Percentiles rank a stretch among this genome's conserved stretches.
Evolutionary conservation across 139 green algal species (phyloP).

Genomic region (Nannochloris sp.): DNA sequence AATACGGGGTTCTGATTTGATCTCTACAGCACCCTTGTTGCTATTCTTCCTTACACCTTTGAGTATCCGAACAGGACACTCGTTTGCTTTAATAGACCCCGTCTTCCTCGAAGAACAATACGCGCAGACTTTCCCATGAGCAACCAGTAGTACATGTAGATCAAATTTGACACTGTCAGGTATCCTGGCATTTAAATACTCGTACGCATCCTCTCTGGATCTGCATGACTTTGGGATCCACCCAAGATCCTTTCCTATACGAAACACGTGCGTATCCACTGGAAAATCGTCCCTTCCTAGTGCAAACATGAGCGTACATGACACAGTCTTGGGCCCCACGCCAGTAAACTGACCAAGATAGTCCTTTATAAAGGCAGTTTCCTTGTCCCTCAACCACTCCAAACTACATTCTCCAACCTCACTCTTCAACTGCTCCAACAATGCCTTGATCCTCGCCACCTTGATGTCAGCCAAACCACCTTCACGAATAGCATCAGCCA

Average conservation of each 20-base stretch:
- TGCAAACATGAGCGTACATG: constrained; percentile 64
- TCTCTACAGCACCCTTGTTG: no score
- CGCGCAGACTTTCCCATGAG: constrained; percentile 59
- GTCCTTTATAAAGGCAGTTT: constrained; percentile 38
- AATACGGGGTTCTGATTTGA: no score
- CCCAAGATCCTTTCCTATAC: constrained; percentile 35
- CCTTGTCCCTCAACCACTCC: constrained; percentile 43
- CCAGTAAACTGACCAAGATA: constrained; percentile 50
- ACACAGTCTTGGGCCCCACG: constrained; percentile 59
- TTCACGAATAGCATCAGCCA: constrained; percentile 24
- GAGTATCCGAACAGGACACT: no score
- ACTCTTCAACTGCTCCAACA: constrained; percentile 41
- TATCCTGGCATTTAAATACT: constrained; percentile 57
- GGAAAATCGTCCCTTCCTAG: constrained; percentile 56
- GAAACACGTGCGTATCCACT: constrained; percentile 67
- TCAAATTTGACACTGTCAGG: constrained; percentile 53
- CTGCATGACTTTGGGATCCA: constrained; percentile 47
- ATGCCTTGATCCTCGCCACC: constrained; percentile 46
- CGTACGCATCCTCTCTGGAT: constrained; percentile 53
- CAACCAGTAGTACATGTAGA: constrained; percentile 67
- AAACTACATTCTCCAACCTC: constrained; percentile 42
- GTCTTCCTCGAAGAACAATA: constrained; percentile 1
- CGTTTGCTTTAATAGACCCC: no score
- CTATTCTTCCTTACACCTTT: no score
- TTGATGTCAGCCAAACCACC: constrained; percentile 51